Conservation (phyloP, 306 rosid genomes). For the Mimosa bimucronata region DNA sequence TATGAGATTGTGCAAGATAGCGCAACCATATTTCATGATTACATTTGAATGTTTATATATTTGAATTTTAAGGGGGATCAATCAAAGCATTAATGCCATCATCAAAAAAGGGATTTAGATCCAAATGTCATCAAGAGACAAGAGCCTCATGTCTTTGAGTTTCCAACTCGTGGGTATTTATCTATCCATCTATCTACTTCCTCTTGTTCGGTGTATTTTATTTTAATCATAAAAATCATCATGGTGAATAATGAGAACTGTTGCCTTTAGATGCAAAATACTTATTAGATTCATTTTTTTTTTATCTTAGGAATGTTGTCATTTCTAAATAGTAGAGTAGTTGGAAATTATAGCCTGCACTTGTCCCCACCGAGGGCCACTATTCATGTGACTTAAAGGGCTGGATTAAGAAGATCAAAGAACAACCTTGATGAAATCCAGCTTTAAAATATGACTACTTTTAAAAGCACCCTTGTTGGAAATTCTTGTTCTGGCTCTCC, state of each 20-base stretch:
- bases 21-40: conserved; percentile 65
- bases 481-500: conserved; percentile 51
- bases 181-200: conserved; percentile 20
- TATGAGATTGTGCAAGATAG: conserved; percentile 61
- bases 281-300: conserved; percentile 38
- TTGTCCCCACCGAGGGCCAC: conserved; percentile 48
- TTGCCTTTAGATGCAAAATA: conserved; percentile 28
- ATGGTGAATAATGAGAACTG: conserved; percentile 36
- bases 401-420: conserved; percentile 45
- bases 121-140: conserved; percentile 28
- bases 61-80: conserved; percentile 36
- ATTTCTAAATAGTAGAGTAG: conserved; percentile 42
- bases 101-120: conserved; percentile 27
- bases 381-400: conserved; percentile 65
- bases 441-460: conserved; percentile 53
- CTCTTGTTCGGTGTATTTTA: conserved; percentile 40
- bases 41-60: conserved; percentile 43
- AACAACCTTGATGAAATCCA: conserved; percentile 43
- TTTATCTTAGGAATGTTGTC: conserved; percentile 40
- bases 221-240: conserved; percentile 38
- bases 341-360: conserved; percentile 49
- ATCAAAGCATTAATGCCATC: conserved; percentile 42
- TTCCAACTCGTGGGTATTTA: conserved; percentile 30
- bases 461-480: conserved; percentile 48
- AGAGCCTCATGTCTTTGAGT: conserved; percentile 11